Conservation (phyloP, 2,329 filamentous ascomycete species). For the Aspergillus sp. region DNA sequence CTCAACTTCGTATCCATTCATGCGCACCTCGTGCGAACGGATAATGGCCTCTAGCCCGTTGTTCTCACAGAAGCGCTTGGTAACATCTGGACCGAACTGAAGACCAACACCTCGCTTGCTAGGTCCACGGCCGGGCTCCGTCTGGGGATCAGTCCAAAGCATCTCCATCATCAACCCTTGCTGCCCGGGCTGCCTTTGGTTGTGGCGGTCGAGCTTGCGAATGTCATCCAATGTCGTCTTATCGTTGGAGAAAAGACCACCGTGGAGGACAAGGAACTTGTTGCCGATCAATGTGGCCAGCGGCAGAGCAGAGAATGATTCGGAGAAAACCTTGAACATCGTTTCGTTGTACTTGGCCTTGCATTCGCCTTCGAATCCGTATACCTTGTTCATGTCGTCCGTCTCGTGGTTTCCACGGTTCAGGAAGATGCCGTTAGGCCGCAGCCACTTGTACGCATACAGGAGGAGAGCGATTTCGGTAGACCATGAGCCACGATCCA, state of each 20-base stretch:
- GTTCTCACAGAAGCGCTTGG: slow-evolving; percentile 92
- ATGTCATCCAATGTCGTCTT: slow-evolving; percentile 90
- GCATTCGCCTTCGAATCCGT: slow-evolving; percentile 98
- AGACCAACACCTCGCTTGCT: slow-evolving; percentile 96
- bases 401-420: slow-evolving; percentile 99
- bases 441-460: slow-evolving; percentile 96
- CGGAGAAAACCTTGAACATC: slow-evolving; percentile 95
- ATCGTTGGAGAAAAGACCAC: slow-evolving; percentile 92
- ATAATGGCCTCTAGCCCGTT: slow-evolving; percentile 95
- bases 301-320: slow-evolving; percentile 92
- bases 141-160: slow-evolving; percentile 97
- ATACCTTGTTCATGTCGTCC: slow-evolving; percentile 98
- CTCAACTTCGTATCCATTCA: slow-evolving; percentile 99
- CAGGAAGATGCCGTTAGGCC: slow-evolving; percentile 83
- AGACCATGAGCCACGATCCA: slow-evolving; percentile 96
- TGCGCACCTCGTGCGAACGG: slow-evolving; percentile 94
- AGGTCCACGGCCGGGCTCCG: slow-evolving; percentile 78
- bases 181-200: slow-evolving; percentile 89
- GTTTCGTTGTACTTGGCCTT: slow-evolving; percentile 97
- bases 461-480: slow-evolving; percentile 92
- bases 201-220: slow-evolving; percentile 84
- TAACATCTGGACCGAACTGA: slow-evolving; percentile 95
- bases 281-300: slow-evolving; percentile 87
- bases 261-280: slow-evolving; percentile 90
- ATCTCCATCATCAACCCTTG: slow-evolving; percentile 99